These are phyloP conservation scores for Stephania yunnanensis DNA, from an alignment of 164 flowering plant genomes.

Conservation along the genomic window DNA sequence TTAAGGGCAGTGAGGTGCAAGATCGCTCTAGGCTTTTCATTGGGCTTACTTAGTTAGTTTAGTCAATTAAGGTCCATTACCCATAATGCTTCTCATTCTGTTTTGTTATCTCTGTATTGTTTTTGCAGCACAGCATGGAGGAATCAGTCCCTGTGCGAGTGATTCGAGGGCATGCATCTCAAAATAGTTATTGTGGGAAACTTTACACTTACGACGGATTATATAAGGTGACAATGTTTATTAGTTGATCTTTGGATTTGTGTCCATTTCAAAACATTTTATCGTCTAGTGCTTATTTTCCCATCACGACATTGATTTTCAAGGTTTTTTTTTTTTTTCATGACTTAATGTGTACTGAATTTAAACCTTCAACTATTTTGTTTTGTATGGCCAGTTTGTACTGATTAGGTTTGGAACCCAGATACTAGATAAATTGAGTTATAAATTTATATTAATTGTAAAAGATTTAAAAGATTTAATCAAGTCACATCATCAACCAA, in stretches of 20 bases:
- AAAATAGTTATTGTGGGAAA: conserved; percentile 62
- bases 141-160: conserved; percentile 80
- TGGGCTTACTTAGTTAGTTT: neutral
- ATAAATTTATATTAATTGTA: no score
- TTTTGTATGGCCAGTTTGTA: neutral
- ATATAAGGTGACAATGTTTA: conserved; percentile 49
- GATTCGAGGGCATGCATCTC: conserved; percentile 62
- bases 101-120: neutral
- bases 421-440: neutral
- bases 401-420: neutral
- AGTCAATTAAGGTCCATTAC: neutral
- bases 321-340: no score
- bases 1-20: neutral
- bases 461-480: no score
- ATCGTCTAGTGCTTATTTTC: no score
- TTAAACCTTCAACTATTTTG: neutral
- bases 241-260: no score
- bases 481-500: no score
- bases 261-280: no score
- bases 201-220: conserved; percentile 94
- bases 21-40: neutral
- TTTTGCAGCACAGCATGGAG: conserved; percentile 56
- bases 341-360: neutral
- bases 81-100: neutral
- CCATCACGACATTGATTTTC: no score